A percentile compares a stretch with the other conserved stretches of the same genome.
Evolutionary conservation across 768 basidiomycete genomes (phyloP).

Genomic region (Psilocybe cubensis): DNA sequence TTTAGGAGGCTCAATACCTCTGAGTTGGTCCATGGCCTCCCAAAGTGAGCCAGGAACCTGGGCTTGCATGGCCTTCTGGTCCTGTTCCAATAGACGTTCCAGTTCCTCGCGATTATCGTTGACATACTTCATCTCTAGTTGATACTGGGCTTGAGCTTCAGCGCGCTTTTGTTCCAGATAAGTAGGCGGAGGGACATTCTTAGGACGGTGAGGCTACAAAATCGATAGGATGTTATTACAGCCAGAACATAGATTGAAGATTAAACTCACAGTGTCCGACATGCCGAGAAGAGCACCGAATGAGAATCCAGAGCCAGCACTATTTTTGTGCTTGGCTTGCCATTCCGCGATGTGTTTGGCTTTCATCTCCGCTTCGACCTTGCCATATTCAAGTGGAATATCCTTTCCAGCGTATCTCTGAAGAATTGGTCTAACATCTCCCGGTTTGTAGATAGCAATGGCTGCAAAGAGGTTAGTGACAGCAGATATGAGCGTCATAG

Average conservation of each 20-base stretch:
- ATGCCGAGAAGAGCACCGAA: conserved; percentile 47
- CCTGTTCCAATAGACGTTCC: conserved; percentile 36
- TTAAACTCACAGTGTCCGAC: conserved; percentile 21
- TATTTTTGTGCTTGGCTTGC: conserved; percentile 52
- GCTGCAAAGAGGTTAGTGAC: conserved; percentile 48
- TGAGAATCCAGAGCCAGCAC: conserved; percentile 27
- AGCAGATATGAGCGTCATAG: not conserved
- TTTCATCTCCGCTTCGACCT: conserved; percentile 85
- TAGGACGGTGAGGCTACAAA: conserved; percentile 19
- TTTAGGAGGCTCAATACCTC: conserved; percentile 18
- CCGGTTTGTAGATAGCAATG: conserved; percentile 87
- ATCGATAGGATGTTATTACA: not conserved
- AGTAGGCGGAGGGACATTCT: conserved; percentile 43
- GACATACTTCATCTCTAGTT: conserved; percentile 54
- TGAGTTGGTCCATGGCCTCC: conserved; percentile 45
- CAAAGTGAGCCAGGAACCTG: conserved; percentile 51
- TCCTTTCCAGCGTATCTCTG: conserved; percentile 86
- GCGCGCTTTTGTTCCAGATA: conserved; percentile 57
- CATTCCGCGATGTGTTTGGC: conserved; percentile 79
- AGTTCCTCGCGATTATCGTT: conserved; percentile 47
- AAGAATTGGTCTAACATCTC: conserved; percentile 88
- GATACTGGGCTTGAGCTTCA: conserved; percentile 54
- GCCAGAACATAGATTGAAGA: not conserved
- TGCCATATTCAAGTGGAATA: conserved; percentile 87
- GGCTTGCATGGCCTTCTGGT: conserved; percentile 41